These are phyloP conservation scores for Calonectria hawksworthii DNA, from an alignment of 2,329 filamentous ascomycete species.

Conservation along the genomic window DNA sequence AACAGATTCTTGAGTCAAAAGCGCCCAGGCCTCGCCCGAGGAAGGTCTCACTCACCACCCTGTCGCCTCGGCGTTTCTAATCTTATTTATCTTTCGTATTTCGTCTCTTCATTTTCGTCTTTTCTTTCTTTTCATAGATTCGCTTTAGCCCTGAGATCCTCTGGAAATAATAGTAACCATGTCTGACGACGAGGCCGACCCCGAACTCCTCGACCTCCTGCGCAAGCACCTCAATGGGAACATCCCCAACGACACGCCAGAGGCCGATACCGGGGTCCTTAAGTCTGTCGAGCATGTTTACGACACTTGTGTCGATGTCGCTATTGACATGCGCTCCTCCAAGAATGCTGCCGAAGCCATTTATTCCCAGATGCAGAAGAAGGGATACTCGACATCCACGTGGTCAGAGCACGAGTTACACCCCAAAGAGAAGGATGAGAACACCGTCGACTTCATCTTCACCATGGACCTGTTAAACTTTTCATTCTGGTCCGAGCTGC, in stretches of 20 bases:
- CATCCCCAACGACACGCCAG: slow-evolving; percentile 62
- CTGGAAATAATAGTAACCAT: slow-evolving; percentile 59
- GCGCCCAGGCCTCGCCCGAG: background rate
- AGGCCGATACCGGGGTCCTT: slow-evolving; percentile 86
- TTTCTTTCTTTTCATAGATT: slow-evolving; percentile 9
- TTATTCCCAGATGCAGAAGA: slow-evolving; percentile 84
- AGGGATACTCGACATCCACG: slow-evolving; percentile 84
- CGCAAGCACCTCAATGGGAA: slow-evolving; percentile 81
- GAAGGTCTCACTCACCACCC: slow-evolving; percentile 10
- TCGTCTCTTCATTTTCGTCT: background rate
- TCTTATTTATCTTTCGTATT: background rate
- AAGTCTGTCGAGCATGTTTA: slow-evolving; percentile 88
- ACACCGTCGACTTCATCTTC: slow-evolving; percentile 92
- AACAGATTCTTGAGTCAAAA: slow-evolving; percentile 19
- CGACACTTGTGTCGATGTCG: slow-evolving; percentile 93
- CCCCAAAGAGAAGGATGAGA: slow-evolving; percentile 84
- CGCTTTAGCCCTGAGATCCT: background rate
- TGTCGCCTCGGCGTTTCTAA: background rate
- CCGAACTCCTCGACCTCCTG: slow-evolving; percentile 87
- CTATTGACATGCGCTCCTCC: slow-evolving; percentile 84
- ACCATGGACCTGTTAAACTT: slow-evolving; percentile 98
- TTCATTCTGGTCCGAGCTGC: slow-evolving; percentile 89
- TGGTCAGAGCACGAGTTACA: slow-evolving; percentile 95
- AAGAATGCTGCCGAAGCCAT: slow-evolving; percentile 87
- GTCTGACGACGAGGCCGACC: slow-evolving; percentile 94